Conservation (phyloP, 1,139 yeast species). For the Geotrichum klebahnii region DNA sequence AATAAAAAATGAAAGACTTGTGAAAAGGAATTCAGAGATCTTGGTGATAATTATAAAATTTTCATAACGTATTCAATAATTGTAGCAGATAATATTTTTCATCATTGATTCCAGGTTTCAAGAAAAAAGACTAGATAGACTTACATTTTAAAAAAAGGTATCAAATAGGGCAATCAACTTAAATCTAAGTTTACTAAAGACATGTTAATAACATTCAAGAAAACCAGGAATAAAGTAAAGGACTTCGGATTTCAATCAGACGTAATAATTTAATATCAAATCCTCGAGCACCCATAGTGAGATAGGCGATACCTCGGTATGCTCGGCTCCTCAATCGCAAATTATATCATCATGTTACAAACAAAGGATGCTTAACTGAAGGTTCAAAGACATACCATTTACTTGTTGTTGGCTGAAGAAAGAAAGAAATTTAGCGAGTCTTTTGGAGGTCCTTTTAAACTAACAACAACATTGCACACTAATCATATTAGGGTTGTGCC, state of each 20-base stretch:
- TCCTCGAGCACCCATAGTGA: constrained; percentile 14
- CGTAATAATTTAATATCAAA: constrained; percentile 9
- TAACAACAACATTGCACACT: no score
- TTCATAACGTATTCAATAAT: constrained; percentile 14
- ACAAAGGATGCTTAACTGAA: no score
- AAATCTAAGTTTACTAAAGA: background rate
- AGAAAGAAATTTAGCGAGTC: no score
- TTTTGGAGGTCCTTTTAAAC: no score
- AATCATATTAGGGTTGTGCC: background rate
- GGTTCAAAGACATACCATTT: constrained; percentile 1
- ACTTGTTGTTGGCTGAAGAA: background rate
- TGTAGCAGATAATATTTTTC: constrained; percentile 17
- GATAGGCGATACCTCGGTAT: constrained; percentile 16
- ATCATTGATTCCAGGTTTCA: constrained; percentile 10
- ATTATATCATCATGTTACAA: constrained; percentile 16
- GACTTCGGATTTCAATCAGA: constrained; percentile 1
- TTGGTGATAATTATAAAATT: constrained; percentile 19
- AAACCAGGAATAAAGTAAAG: background rate
- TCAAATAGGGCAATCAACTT: background rate
- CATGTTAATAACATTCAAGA: background rate
- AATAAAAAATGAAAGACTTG: background rate
- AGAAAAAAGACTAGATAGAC: background rate
- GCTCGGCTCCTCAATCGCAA: constrained; percentile 14
- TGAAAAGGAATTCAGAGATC: constrained; percentile 14
- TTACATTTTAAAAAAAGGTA: background rate